phyloP scores from a whole-genome alignment of 2,329 filamentous ascomycete species.

The Juglanconis juglandina region DNA sequence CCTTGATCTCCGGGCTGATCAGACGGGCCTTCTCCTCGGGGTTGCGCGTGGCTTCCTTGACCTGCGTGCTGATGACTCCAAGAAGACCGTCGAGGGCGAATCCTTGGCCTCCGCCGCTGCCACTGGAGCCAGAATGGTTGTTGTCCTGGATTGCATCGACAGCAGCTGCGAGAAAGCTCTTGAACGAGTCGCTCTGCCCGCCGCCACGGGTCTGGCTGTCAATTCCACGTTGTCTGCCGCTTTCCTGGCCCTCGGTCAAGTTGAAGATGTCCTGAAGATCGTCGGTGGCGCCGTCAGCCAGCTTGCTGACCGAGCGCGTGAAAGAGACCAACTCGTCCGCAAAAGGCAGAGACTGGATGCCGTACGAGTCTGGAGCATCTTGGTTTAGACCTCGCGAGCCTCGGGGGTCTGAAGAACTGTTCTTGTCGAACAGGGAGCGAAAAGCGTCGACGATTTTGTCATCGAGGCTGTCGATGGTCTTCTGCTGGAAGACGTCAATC shows the following conservation, averaged over 20 bases:
- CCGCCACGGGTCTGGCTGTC: conserved; percentile 27
- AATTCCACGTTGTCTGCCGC: background rate
- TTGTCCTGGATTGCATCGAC: conserved; percentile 40
- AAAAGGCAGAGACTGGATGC: conserved; percentile 40
- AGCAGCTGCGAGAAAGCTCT: conserved; percentile 39
- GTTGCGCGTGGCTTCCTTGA: conserved; percentile 42
- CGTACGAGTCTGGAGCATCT: conserved; percentile 38
- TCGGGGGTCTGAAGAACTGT: conserved; percentile 21
- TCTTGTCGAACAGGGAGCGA: conserved; percentile 40
- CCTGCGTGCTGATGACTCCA: conserved; percentile 38
- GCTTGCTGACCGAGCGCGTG: conserved; percentile 37
- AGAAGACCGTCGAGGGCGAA: conserved; percentile 42
- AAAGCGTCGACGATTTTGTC: conserved; percentile 43
- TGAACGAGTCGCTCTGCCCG: conserved; percentile 23
- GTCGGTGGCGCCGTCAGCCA: conserved; percentile 39
- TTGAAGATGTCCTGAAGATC: conserved; percentile 44
- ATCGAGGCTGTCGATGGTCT: conserved; percentile 44
- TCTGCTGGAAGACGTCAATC: conserved; percentile 40
- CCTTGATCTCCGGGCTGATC: conserved; percentile 46
- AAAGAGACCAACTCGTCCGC: conserved; percentile 42
- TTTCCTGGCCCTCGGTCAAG: conserved; percentile 33
- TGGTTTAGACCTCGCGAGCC: conserved; percentile 28
- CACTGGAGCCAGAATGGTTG: background rate
- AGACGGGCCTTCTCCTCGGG: conserved; percentile 43
- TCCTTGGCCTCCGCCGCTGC: conserved; percentile 25